A percentile compares a stretch with the other conserved stretches of the same genome.
Conservation (phyloP, 495 filamentous ascomycete species). For the Paragyromitra xinjiangensis region DNA sequence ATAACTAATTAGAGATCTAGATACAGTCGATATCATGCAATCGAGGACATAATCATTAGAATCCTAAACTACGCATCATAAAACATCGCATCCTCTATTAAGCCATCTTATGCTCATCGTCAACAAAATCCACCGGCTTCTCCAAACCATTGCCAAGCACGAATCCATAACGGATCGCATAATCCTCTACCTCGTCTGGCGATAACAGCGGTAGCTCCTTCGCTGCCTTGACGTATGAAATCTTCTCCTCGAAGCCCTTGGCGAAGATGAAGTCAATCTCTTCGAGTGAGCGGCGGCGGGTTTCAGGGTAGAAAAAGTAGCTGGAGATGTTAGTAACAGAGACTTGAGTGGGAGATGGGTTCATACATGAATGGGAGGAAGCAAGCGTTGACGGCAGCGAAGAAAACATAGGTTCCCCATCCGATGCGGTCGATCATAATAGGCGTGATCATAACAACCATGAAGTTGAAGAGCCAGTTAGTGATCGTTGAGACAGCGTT, state of each 20-base stretch:
- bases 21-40: conserved; percentile 12
- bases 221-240: conserved; percentile 75
- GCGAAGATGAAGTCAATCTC: conserved; percentile 84
- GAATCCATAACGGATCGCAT: conserved; percentile 71
- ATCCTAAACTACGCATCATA: background rate
- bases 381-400: conserved; percentile 72
- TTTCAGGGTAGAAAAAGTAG: conserved; percentile 70
- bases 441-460: conserved; percentile 82
- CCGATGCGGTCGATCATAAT: conserved; percentile 72
- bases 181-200: conserved; percentile 70
- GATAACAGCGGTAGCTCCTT: conserved; percentile 73
- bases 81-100: conserved; percentile 4
- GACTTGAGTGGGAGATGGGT: no score
- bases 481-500: conserved; percentile 78
- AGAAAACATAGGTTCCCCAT: conserved; percentile 84
- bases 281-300: conserved; percentile 71
- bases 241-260: conserved; percentile 78
- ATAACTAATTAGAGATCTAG: conserved; percentile 3
- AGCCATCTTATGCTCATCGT: conserved; percentile 24
- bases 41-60: background rate
- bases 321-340: conserved; percentile 59
- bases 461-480: conserved; percentile 85
- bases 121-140: conserved; percentile 20
- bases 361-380: conserved; percentile 75
- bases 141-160: conserved; percentile 54